These are phyloP conservation scores for Fusarium sp. DNA, from an alignment of 2,329 filamentous ascomycete species.

Conservation along the genomic window DNA sequence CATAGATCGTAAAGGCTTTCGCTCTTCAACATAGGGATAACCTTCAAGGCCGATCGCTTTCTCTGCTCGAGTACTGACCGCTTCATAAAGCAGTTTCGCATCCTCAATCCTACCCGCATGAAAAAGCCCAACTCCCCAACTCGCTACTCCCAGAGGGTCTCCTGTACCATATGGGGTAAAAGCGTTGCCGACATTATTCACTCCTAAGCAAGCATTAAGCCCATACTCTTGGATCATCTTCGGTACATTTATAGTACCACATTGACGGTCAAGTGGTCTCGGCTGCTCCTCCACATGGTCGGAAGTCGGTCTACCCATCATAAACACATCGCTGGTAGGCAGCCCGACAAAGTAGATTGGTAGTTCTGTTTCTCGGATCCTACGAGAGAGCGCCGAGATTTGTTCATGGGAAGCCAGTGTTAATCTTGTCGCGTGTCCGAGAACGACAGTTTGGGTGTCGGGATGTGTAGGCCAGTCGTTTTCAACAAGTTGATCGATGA, in stretches of 20 bases:
- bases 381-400: not conserved
- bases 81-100: constrained; percentile 1
- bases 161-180: constrained; percentile 15
- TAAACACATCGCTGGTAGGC: constrained; percentile 15
- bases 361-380: not conserved
- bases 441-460: not conserved
- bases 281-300: fast-evolving
- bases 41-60: not conserved
- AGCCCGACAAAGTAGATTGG: constrained; percentile 11
- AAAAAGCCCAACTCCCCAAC: constrained; percentile 4
- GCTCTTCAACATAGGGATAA: not conserved
- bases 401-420: constrained; percentile 4
- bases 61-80: constrained; percentile 9
- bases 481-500: not conserved
- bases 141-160: constrained; percentile 5
- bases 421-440: constrained; percentile 16
- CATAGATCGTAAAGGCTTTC: not conserved
- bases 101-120: constrained; percentile 11
- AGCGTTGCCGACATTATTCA: constrained; percentile 10
- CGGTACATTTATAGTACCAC: constrained; percentile 11
- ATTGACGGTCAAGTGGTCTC: constrained; percentile 6
- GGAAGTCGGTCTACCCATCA: constrained; percentile 7
- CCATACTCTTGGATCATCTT: constrained; percentile 13
- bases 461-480: not conserved
- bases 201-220: not conserved